phyloP scores from a whole-genome alignment of 139 green algal species.

The Coccomyxa sp. region DNA sequence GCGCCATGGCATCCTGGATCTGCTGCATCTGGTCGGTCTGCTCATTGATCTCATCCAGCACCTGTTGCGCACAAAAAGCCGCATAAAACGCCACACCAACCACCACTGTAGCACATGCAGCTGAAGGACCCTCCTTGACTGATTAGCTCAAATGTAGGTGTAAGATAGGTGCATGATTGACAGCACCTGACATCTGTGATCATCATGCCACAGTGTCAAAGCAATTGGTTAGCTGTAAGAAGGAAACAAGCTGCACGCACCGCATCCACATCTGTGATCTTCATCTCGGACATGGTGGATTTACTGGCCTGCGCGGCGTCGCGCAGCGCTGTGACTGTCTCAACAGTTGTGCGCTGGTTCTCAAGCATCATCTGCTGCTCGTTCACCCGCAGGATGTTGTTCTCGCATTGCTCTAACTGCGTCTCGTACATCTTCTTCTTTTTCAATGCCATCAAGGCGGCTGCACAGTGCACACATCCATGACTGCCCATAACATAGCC shows the following conservation, averaged over 20 bases:
- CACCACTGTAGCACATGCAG: not conserved
- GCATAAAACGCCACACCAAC: no score
- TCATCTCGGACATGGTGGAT: constrained; percentile 76
- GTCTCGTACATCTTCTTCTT: constrained; percentile 91
- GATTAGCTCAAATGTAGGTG: not conserved
- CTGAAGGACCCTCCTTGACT: not conserved
- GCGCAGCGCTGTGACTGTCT: constrained; percentile 69
- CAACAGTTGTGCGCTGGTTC: constrained; percentile 65
- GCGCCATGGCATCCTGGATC: constrained; percentile 83
- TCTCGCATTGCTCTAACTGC: constrained; percentile 83
- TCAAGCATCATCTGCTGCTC: constrained; percentile 95
- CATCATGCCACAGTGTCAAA: not conserved
- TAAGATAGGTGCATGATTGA: no score
- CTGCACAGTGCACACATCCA: constrained; percentile 17
- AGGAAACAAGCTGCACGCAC: not conserved
- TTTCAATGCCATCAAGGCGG: constrained; percentile 83
- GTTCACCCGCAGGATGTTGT: constrained; percentile 84
- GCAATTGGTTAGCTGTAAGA: not conserved
- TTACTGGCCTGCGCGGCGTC: constrained; percentile 71
- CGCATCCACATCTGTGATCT: constrained; percentile 91
- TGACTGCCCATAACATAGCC: not conserved
- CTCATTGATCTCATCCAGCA: constrained; percentile 95
- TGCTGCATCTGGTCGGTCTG: constrained; percentile 84
- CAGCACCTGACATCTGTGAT: no score
- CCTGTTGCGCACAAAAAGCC: constrained; percentile 14